Evolutionary conservation across 768 basidiomycete species (phyloP).

Genomic region (Tricholomella constricta): DNA sequence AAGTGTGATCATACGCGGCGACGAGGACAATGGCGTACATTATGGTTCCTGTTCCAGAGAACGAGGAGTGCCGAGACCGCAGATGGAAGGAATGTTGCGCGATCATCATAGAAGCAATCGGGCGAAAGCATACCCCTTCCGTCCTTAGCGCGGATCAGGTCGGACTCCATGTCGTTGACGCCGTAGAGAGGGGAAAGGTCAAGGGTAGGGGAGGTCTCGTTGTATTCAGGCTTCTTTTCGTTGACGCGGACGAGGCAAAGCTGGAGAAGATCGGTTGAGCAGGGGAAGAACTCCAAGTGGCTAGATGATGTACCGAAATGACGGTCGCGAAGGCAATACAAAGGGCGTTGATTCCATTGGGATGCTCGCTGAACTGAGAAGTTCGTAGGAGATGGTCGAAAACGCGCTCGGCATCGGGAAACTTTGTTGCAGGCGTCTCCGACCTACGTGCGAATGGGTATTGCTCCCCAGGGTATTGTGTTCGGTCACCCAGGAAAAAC

Average conservation of each 20-base stretch:
- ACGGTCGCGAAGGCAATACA: conserved; percentile 9
- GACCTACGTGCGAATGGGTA: conserved; percentile 7
- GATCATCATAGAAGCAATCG: conserved; percentile 24
- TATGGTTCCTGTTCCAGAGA: conserved; percentile 27
- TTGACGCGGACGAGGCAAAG: conserved; percentile 11
- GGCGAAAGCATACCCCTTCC: conserved; percentile 24
- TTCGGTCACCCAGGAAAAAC: background rate
- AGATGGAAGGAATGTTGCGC: conserved; percentile 12
- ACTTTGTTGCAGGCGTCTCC: background rate
- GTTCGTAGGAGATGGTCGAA: conserved; percentile 8
- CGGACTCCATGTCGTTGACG: conserved; percentile 11
- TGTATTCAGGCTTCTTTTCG: background rate
- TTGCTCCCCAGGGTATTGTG: background rate
- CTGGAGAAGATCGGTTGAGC: background rate
- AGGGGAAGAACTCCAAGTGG: background rate
- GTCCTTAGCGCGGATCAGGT: conserved; percentile 21
- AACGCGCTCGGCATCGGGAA: background rate
- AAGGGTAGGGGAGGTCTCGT: conserved; percentile 17
- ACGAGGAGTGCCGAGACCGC: conserved; percentile 20
- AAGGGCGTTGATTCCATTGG: conserved; percentile 16
- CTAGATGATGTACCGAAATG: conserved; percentile 11
- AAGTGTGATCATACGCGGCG: background rate
- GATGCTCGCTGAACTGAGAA: conserved; percentile 8
- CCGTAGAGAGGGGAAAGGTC: conserved; percentile 26
- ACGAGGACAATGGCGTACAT: conserved; percentile 14